Conservation (phyloP, 768 basidiomycete genomes). For the Hydnomerulius pinastri region DNA sequence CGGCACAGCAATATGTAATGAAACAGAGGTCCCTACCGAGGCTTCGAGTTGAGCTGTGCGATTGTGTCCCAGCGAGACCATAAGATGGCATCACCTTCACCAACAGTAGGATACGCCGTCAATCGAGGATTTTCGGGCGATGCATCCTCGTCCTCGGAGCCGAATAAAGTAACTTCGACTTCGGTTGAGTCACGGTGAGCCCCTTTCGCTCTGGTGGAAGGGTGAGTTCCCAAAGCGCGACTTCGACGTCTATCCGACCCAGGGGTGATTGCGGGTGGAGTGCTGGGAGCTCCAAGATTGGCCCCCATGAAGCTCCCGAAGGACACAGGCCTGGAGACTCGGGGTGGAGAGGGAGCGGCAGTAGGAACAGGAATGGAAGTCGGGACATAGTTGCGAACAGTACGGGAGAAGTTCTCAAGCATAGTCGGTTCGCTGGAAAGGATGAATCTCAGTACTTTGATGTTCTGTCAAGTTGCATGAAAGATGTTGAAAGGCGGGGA, state of each 20-base stretch:
- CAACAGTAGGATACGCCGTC: slow-evolving; percentile 32
- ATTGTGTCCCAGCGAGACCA: slow-evolving; percentile 37
- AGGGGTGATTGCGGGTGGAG: slow-evolving; percentile 9
- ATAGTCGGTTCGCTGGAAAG: slow-evolving; percentile 47
- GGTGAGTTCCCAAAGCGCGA: slow-evolving; percentile 10
- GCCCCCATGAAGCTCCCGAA: slow-evolving; percentile 45
- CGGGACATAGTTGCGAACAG: slow-evolving; percentile 56
- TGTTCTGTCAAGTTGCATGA: background rate
- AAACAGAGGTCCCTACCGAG: slow-evolving; percentile 16
- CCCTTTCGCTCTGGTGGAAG: slow-evolving; percentile 6
- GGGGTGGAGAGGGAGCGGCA: slow-evolving; percentile 49
- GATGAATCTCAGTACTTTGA: slow-evolving; percentile 14
- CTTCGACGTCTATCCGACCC: slow-evolving; percentile 12
- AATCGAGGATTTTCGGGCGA: slow-evolving; percentile 13
- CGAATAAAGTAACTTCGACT: slow-evolving; percentile 8
- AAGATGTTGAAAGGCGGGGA: background rate
- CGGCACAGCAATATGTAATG: background rate
- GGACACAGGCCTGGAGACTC: slow-evolving; percentile 50
- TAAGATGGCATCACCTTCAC: slow-evolving; percentile 30
- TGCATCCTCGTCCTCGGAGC: slow-evolving; percentile 26
- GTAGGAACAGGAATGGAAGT: slow-evolving; percentile 50
- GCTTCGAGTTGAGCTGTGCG: slow-evolving; percentile 14
- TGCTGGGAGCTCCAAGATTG: slow-evolving; percentile 19
- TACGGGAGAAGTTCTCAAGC: slow-evolving; percentile 52
- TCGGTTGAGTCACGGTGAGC: slow-evolving; percentile 16